A percentile compares a stretch with the other conserved stretches of the same genome.
These are phyloP conservation scores for Amanita exitialis DNA, from an alignment of 768 basidiomycete species.

Conservation along the genomic window DNA sequence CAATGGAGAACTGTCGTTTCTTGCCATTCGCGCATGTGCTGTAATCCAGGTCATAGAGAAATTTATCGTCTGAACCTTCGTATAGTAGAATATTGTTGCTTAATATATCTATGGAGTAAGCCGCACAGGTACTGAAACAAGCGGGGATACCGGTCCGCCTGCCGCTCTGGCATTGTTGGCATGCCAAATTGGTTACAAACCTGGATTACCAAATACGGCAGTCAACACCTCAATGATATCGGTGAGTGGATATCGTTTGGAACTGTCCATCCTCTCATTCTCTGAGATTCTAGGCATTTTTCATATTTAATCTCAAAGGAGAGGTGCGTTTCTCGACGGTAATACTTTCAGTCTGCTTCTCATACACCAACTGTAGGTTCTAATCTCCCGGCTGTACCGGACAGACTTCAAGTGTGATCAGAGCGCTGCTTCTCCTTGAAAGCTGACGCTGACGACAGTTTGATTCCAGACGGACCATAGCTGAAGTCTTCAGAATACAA, in stretches of 20 bases:
- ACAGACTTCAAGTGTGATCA: constrained; percentile 87
- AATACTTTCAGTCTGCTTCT: constrained; percentile 2
- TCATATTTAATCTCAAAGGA: constrained; percentile 98
- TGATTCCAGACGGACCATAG: constrained; percentile 74
- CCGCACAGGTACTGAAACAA: too few relatives aligned
- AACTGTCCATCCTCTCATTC: background rate
- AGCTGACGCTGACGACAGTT: constrained; percentile 6
- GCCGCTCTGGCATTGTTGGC: too few relatives aligned
- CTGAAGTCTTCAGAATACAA: constrained; percentile 97
- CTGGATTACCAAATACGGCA: too few relatives aligned
- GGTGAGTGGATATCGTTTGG: background rate
- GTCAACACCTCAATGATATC: constrained; percentile 2
- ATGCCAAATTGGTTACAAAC: too few relatives aligned
- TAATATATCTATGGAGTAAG: too few relatives aligned
- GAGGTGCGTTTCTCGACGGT: constrained; percentile 48
- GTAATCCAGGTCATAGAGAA: too few relatives aligned
- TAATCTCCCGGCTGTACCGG: constrained; percentile 93
- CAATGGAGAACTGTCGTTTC: too few relatives aligned
- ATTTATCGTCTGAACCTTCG: too few relatives aligned
- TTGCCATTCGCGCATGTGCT: too few relatives aligned
- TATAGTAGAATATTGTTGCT: too few relatives aligned
- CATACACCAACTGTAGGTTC: constrained; percentile 41
- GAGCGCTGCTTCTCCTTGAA: constrained; percentile 1
- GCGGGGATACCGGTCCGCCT: too few relatives aligned
- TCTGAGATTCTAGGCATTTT: constrained; percentile 66